A percentile compares a stretch with the other conserved stretches of the same genome.
phyloP scores from a whole-genome alignment of 176 grass and related monocot genomes.

The Carex pumila region DNA sequence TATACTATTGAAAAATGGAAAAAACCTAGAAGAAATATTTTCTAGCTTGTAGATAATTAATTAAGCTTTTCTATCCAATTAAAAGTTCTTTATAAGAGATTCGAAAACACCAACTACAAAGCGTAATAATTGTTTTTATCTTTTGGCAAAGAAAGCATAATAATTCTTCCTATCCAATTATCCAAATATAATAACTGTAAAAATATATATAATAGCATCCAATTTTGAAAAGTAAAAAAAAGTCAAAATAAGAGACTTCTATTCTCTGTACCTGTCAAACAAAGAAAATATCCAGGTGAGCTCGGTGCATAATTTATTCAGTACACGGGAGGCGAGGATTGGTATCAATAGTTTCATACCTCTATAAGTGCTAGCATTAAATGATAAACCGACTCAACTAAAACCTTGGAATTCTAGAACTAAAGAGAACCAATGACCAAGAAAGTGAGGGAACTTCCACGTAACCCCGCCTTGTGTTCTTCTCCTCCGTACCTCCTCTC shows the following conservation, averaged over 20 bases:
- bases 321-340: not conserved
- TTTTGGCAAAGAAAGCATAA: not conserved
- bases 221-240: conserved; percentile 1
- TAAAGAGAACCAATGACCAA: not conserved
- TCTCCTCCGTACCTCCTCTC: not conserved
- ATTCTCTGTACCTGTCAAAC: not conserved
- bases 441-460: not conserved
- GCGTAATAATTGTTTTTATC: not conserved
- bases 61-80: too few relatives aligned
- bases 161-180: too few relatives aligned
- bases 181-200: too few relatives aligned
- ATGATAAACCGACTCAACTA: not conserved
- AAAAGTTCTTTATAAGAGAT: too few relatives aligned
- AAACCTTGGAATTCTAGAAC: conserved; percentile 1
- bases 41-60: too few relatives aligned
- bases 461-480: conserved; percentile 4
- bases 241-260: not conserved
- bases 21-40: too few relatives aligned
- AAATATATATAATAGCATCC: not conserved
- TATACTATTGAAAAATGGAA: too few relatives aligned
- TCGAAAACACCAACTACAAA: not conserved
- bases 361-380: not conserved
- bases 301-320: not conserved
- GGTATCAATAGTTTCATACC: not conserved
- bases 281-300: not conserved